A percentile compares a stretch with the other conserved stretches of the same genome.
Evolutionary conservation across 2,329 filamentous ascomycete species (phyloP).

Genomic region (Coniella lustricola): DNA sequence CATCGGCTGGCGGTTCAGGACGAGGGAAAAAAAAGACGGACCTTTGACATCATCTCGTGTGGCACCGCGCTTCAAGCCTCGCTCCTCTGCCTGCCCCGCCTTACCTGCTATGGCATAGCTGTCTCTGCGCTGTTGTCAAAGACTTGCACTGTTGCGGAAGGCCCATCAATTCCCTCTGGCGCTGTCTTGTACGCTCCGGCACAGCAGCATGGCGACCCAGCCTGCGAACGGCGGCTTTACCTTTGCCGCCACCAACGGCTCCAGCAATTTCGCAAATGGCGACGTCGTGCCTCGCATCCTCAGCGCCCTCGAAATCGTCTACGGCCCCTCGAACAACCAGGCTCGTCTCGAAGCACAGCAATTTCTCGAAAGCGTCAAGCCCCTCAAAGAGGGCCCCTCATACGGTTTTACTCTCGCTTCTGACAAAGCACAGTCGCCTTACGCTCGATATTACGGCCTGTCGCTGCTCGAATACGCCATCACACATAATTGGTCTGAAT

Average conservation of each 20-base stretch:
- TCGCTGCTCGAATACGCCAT: conserved; percentile 87
- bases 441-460: conserved; percentile 89
- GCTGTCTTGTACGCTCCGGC: conserved; percentile 2
- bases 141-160: conserved; percentile 11
- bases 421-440: conserved; percentile 65
- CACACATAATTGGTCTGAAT: conserved; percentile 74
- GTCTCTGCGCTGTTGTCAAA: conserved; percentile 2
- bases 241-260: conserved; percentile 16
- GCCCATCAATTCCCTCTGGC: conserved; percentile 1
- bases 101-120: conserved; percentile 15
- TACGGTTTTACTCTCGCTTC: conserved; percentile 79
- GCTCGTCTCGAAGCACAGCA: conserved; percentile 74
- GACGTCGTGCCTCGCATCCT: conserved; percentile 62
- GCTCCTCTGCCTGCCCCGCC: neutral
- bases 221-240: conserved; percentile 13
- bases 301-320: conserved; percentile 79
- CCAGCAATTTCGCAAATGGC: conserved; percentile 27
- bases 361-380: conserved; percentile 82
- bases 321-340: conserved; percentile 76
- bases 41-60: conserved; percentile 3
- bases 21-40: neutral
- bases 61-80: neutral
- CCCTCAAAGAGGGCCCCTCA: conserved; percentile 68
- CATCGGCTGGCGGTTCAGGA: no score
- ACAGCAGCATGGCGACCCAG: conserved; percentile 11